Evolutionary conservation across 1,284 basidiomycete genomes (phyloP).

Genomic region (Boletus austroedulis): DNA sequence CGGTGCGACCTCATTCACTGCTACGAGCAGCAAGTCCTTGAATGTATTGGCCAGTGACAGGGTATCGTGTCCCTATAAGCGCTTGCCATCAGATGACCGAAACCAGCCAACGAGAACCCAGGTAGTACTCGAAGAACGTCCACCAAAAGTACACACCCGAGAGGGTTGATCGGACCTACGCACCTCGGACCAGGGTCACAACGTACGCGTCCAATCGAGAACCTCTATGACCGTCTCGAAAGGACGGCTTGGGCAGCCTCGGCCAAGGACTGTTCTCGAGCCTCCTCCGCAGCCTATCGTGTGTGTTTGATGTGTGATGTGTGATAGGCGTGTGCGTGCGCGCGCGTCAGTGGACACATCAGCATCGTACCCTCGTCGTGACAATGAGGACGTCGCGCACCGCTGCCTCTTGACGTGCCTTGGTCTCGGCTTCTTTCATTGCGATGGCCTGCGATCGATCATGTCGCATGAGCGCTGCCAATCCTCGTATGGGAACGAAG

Average conservation of each 20-base stretch:
- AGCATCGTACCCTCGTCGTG: background rate
- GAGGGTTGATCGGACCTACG: background rate
- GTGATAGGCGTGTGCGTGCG: too few relatives aligned
- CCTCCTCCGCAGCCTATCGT: conserved; percentile 29
- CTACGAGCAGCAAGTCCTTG: too few relatives aligned
- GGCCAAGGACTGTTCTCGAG: conserved; percentile 31
- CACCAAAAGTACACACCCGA: background rate
- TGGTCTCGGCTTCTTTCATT: conserved; percentile 25
- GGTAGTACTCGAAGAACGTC: background rate
- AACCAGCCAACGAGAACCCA: background rate
- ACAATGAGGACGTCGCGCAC: conserved; percentile 3
- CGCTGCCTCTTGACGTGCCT: conserved; percentile 16
- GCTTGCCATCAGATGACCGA: background rate
- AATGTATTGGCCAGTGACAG: too few relatives aligned
- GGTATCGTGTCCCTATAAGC: background rate
- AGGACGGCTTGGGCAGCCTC: conserved; percentile 34
- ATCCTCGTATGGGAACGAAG: background rate
- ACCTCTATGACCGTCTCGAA: conserved; percentile 10
- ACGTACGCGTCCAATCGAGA: background rate
- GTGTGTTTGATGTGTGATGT: too few relatives aligned
- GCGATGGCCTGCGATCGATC: conserved; percentile 22
- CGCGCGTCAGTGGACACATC: background rate
- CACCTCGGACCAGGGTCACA: background rate
- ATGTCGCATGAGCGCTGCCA: background rate
- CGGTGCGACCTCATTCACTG: too few relatives aligned